Base-by-base conservation (phyloP, 2,329 filamentous ascomycete genomes). In the Neofusicoccum cordaticola region DNA sequence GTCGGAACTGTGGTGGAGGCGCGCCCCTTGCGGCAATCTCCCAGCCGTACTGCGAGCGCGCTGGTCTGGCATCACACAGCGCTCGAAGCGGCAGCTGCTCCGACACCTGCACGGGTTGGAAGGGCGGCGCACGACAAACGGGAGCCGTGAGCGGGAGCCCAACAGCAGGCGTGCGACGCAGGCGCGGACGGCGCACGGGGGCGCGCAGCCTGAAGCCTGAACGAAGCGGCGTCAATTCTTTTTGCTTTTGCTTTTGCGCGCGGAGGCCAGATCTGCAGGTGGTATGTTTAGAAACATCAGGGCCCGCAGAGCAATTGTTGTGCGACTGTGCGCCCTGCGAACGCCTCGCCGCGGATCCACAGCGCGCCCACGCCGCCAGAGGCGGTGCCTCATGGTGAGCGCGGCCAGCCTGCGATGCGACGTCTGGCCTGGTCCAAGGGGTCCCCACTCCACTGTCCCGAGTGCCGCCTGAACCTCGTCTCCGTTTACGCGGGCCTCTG, bases 1-100 rank as follows among this genome's bases (percentile, higher is more conserved):
- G 39, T 22, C 41, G 53, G 52, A 17, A 37, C 39, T 42, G 51
- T 34, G 19, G 52, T 57, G 52, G 53, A 57, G 22, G 53, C 39
- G 44, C 53, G 53, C 53, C 53, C 53, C 53, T 57, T 57, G 53
- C 53, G 53, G 39, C 39, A 57, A 57, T 57, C 39, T 57, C 53
- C 17, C 22, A 44, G 48, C 35, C 27, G 37, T 22, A 22, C 15
- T 17, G 17, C 17, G 8, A 48, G 44, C 17, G 22, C n/a, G 19
- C 37, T 27, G 15, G 17, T 9, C 51, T 22, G 47, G 22, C 37
- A 57, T 42, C 53, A 57, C 53, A 57, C 52, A 57, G 53, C 22
- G 52, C 52, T 41, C 52, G 52, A 56, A 56, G 52, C 52, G 52
- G 52, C 13, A 56, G 37, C 52, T 27, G 52, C 52, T 56, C 52